Percentiles rank a stretch among this genome's conserved stretches.
phyloP scores from a whole-genome alignment of 805 yeast genomes.

The Candida sphagnicola region DNA sequence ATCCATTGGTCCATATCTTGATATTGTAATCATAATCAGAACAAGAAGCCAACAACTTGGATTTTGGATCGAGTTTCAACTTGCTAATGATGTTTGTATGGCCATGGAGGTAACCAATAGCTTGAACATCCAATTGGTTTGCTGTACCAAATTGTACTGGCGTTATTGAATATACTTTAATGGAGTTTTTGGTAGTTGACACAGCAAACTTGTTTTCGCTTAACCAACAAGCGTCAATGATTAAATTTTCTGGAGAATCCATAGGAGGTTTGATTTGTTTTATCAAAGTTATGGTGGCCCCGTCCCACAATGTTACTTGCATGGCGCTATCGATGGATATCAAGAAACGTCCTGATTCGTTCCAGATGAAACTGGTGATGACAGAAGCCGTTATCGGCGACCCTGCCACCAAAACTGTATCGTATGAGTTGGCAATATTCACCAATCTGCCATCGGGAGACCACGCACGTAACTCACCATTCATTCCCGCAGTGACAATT shows the following conservation, averaged over 20 bases:
- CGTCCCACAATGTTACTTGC: constrained; percentile 60
- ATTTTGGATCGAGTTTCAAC: constrained; percentile 48
- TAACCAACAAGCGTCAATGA: constrained; percentile 68
- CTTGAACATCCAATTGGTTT: constrained; percentile 13
- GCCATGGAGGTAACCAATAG: constrained; percentile 45
- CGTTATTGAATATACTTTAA: constrained; percentile 48
- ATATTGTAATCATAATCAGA: constrained; percentile 68
- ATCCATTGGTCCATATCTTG: constrained; percentile 71
- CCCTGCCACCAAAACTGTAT: constrained; percentile 6
- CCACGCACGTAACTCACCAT: constrained; percentile 82
- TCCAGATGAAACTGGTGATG: constrained; percentile 60
- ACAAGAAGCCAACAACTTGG: constrained; percentile 62
- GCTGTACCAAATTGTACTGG: constrained; percentile 8
- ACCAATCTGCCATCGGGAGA: constrained; percentile 61
- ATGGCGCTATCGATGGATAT: constrained; percentile 52
- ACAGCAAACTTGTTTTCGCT: constrained; percentile 64
- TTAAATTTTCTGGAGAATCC: background rate
- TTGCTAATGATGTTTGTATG: constrained; percentile 59
- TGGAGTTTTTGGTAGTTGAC: constrained; percentile 55
- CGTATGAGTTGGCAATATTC: constrained; percentile 33
- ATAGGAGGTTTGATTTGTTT: constrained; percentile 20
- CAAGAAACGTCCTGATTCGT: constrained; percentile 47
- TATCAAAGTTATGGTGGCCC: constrained; percentile 33
- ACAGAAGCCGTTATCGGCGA: constrained; percentile 19
- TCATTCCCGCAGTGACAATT: constrained; percentile 59